A percentile compares a stretch with the other conserved stretches of the same genome.
Conservation (phyloP, 108 stramenopile genomes). For the Cylindrotheca fusiformis region DNA sequence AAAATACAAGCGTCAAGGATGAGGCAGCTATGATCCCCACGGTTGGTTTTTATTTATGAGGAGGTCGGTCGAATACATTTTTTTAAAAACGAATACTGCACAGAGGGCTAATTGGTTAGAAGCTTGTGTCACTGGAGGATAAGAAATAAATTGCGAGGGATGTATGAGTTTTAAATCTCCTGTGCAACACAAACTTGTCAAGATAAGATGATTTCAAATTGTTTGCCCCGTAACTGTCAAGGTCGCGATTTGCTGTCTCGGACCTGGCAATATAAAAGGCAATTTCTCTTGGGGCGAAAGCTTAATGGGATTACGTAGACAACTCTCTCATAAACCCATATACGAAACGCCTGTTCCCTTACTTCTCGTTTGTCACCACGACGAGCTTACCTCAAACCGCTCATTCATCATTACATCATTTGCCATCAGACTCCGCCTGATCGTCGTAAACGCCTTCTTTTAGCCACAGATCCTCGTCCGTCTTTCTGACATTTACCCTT, state of each 20-base stretch:
- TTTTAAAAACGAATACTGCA: background rate
- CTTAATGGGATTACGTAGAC: background rate
- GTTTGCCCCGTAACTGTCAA: constrained; percentile 39
- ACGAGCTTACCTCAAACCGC: no score
- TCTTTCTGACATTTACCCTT: constrained; percentile 63
- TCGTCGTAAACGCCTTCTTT: constrained; percentile 69
- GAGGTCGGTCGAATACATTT: no score
- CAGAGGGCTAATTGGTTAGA: background rate
- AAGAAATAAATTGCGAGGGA: background rate
- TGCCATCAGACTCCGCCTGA: background rate
- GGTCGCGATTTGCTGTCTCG: constrained; percentile 23
- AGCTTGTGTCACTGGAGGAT: background rate
- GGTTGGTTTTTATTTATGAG: no score
- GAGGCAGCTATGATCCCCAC: no score
- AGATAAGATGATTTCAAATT: background rate
- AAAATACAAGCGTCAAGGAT: constrained; percentile 46
- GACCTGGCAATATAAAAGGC: constrained; percentile 28
- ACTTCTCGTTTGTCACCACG: background rate
- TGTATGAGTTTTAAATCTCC: background rate
- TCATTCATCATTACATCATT: no score
- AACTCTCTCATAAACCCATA: background rate
- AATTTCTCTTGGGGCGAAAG: background rate
- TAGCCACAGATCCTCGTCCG: constrained; percentile 85
- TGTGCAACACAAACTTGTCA: background rate
- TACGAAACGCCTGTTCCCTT: background rate